Evolutionary conservation across 2,329 filamentous ascomycete genomes (phyloP).

Genomic region (Phoma sp.): DNA sequence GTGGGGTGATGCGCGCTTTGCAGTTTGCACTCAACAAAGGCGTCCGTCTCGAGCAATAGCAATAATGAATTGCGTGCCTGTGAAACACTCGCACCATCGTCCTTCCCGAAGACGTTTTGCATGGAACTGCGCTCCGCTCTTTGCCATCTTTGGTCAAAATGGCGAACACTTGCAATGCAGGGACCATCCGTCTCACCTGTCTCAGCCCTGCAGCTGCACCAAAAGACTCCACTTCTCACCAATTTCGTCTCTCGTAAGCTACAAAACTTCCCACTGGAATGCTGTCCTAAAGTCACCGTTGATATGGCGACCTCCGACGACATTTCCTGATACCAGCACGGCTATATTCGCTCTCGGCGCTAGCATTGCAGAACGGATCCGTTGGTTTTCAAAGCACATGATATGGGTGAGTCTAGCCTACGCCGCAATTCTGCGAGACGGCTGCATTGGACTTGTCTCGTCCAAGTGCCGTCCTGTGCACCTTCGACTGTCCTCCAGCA

Average conservation of each 20-base stretch:
- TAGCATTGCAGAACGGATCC: slow-evolving; percentile 3
- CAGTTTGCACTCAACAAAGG: background rate
- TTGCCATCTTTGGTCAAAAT: slow-evolving; percentile 26
- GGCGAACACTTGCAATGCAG: slow-evolving; percentile 29
- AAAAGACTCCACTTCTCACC: slow-evolving; percentile 14
- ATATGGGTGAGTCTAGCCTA: slow-evolving; percentile 19
- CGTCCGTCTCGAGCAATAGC: slow-evolving; percentile 2
- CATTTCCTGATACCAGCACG: slow-evolving; percentile 29
- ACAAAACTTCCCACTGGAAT: slow-evolving; percentile 21
- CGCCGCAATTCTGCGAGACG: slow-evolving; percentile 20
- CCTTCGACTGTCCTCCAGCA: slow-evolving; percentile 4
- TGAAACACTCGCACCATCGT: slow-evolving; percentile 3
- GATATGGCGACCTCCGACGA: slow-evolving; percentile 23
- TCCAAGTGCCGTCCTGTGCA: slow-evolving; percentile 25
- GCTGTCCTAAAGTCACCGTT: slow-evolving; percentile 21
- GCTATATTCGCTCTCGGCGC: slow-evolving; percentile 16
- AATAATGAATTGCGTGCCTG: slow-evolving; percentile 13
- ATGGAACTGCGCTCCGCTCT: slow-evolving; percentile 18
- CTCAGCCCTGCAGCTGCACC: slow-evolving; percentile 41
- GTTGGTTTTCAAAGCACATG: slow-evolving; percentile 19
- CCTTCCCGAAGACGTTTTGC: slow-evolving; percentile 14
- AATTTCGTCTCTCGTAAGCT: slow-evolving; percentile 28
- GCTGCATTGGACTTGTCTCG: slow-evolving; percentile 21
- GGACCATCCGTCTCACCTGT: slow-evolving; percentile 32
- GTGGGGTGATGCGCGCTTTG: slow-evolving; percentile 10